A percentile compares a stretch with the other conserved stretches of the same genome.
These are phyloP conservation scores for Coemansia sp. DNA, from an alignment of 192 early-diverging fungal genomes.

Conservation along the genomic window DNA sequence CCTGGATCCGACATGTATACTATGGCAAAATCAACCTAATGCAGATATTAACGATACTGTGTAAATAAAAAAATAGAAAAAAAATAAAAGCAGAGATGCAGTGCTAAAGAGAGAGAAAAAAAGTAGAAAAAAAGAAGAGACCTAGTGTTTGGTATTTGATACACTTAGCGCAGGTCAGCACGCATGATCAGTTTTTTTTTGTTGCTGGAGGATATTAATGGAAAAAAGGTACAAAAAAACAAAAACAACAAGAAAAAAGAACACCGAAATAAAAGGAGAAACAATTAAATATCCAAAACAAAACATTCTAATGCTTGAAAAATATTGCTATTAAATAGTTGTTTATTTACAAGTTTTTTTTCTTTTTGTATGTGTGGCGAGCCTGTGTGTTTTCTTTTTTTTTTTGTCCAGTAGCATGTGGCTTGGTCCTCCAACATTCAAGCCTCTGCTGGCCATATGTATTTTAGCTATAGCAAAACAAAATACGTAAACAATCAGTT, in stretches of 20 bases:
- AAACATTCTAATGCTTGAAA: not conserved
- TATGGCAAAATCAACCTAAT: not conserved
- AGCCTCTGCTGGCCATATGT: not conserved
- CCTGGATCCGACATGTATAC: not conserved
- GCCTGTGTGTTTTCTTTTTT: not conserved
- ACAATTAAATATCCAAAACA: not conserved
- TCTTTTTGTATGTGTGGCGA: not conserved
- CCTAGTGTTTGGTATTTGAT: not conserved
- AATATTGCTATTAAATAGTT: not conserved
- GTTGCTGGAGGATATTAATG: not conserved
- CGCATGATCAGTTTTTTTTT: not conserved
- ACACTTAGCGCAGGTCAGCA: not conserved
- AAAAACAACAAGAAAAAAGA: not conserved
- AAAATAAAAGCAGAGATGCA: not conserved
- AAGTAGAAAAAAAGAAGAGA: not conserved
- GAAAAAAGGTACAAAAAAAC: not conserved
- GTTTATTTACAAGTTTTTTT: not conserved
- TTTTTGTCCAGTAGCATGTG: not conserved
- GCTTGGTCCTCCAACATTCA: not conserved
- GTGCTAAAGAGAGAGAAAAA: not conserved
- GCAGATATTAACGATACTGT: not conserved
- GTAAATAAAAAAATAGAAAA: not conserved
- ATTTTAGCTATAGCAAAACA: not conserved
- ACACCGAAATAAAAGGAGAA: not conserved
- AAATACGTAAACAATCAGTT: not conserved